These are phyloP conservation scores for Malassezia sp. DNA, from an alignment of 1,284 basidiomycete genomes.

Conservation along the genomic window DNA sequence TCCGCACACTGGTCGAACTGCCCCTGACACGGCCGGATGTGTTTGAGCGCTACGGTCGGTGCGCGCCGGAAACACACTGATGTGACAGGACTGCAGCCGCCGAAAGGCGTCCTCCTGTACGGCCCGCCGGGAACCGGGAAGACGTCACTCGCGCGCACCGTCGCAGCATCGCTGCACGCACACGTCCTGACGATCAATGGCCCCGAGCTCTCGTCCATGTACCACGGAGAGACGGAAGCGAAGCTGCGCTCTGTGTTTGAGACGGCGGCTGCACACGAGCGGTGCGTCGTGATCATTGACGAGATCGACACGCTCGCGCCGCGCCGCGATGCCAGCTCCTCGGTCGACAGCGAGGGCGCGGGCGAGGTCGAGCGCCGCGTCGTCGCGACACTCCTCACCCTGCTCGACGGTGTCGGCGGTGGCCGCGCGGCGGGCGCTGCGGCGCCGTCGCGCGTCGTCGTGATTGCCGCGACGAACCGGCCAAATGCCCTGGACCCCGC, in stretches of 20 bases:
- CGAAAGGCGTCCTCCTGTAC: constrained; percentile 42
- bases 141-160: constrained; percentile 41
- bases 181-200: constrained; percentile 61
- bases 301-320: constrained; percentile 94
- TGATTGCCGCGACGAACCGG: constrained; percentile 92
- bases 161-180: constrained; percentile 31
- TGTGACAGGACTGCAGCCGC: constrained; percentile 49
- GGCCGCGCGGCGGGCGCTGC: constrained; percentile 4
- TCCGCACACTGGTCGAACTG: constrained; percentile 86
- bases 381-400: constrained; percentile 84
- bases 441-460: constrained; percentile 58
- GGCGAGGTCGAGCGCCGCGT: constrained; percentile 85
- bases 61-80: too few species aligned
- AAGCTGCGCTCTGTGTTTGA: constrained; percentile 77
- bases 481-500: constrained; percentile 97
- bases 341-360: constrained; percentile 48
- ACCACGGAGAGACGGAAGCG: constrained; percentile 91
- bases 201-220: constrained; percentile 83
- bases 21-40: constrained; percentile 80
- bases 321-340: constrained; percentile 59
- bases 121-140: constrained; percentile 47
- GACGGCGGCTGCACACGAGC: constrained; percentile 66
- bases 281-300: constrained; percentile 78
- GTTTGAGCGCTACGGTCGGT: constrained; percentile 76
- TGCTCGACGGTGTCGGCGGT: constrained; percentile 73